Base-by-base conservation (phyloP, 2,329 filamentous ascomycete genomes). In the Colletotrichum scovillei region DNA sequence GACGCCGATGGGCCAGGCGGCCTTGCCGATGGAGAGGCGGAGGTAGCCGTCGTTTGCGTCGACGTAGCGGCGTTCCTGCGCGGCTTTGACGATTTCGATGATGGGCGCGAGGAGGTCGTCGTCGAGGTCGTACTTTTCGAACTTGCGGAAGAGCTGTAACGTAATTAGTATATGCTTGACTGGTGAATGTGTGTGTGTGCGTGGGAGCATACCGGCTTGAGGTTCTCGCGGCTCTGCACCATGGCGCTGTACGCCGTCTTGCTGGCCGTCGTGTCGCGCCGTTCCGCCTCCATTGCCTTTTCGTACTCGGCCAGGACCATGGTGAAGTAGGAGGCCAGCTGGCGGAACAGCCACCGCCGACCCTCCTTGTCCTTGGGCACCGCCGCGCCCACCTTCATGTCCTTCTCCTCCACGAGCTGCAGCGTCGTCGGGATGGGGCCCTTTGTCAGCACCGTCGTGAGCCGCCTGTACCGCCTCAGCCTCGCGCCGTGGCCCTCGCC, bases 1-100 rank as follows among this genome's bases (percentile, higher is more conserved):
- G 52, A 99, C 97, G 84, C 97, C 97, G 79, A 99, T 99, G 28
- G 97, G 97, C 97, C 97, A 99, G 19, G 97, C 97, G 77, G 95
- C 95, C 85, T 98, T 98, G 76, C 95, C 95, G 79, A 99, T 99
- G 81, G 94, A 97, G 67, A 99, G 87, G 66, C 94, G 89, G 74
- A 99, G 86, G 82, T 99, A 99, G 0, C 95, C 95, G 81, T 99
- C 94, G 81, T 98, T 98, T 42, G 97, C 97, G 83, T 98, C 94
- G 59, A 99, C 96, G 80, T 99, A 99, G 75, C 94, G 91, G 73
- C 95, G 90, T 80, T 95, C 92, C 83, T 99, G 97, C 4, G 96
- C 95, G 30, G 95, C 94, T 79, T 94, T 90, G 35, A 98, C 95
- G 77, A 99, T 98, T 83, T 98, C 95, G 16, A 97, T 90, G 9